Conservation (phyloP, 176 grass and related monocot species). For the Oryza glumipatula region DNA sequence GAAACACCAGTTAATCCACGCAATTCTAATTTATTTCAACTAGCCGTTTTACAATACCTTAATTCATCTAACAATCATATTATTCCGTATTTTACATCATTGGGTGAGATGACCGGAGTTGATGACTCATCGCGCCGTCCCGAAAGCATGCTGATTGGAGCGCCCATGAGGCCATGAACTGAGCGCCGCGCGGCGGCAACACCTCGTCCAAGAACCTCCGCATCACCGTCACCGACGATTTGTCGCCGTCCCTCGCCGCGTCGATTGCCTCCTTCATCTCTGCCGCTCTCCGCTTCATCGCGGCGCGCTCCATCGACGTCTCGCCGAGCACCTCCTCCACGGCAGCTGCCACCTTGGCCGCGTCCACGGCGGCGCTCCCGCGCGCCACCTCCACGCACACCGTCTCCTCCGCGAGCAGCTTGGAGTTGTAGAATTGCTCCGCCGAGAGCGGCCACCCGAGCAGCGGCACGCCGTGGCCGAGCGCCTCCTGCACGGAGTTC, state of each 20-base stretch:
- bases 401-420: slow-evolving; percentile 40
- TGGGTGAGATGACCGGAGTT: not conserved
- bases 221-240: not conserved
- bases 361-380: not conserved
- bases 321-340: slow-evolving; percentile 23
- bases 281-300: slow-evolving; percentile 7
- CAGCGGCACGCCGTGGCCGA: slow-evolving; percentile 34
- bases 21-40: no score
- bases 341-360: slow-evolving; percentile 2
- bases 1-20: no score
- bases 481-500: slow-evolving; percentile 49
- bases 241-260: not conserved
- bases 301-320: not conserved
- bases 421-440: slow-evolving; percentile 52
- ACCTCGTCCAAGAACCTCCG: not conserved
- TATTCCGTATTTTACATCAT: no score
- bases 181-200: not conserved
- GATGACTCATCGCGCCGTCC: not conserved
- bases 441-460: slow-evolving; percentile 36
- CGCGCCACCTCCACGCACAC: slow-evolving; percentile 33
- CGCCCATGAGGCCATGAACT: not conserved
- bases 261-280: slow-evolving; percentile 11
- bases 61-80: no score
- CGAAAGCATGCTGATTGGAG: not conserved
- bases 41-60: no score